Evolutionary conservation across 2,329 filamentous ascomycete genomes (phyloP).

Genomic region (Trichoderma koningiopsis): DNA sequence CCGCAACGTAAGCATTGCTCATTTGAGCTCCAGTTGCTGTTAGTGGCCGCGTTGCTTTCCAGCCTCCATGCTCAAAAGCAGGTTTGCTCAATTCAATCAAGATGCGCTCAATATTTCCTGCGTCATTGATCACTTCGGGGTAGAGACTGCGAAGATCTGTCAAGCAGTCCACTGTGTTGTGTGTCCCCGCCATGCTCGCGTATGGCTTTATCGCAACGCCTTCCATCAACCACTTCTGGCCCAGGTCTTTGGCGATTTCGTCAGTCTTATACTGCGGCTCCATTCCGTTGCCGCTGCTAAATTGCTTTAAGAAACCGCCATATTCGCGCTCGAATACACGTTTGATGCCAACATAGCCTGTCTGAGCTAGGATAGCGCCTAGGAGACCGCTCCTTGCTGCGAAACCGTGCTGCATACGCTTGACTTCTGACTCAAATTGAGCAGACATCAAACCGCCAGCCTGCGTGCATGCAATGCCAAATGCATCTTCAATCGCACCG

Average conservation of each 20-base stretch:
- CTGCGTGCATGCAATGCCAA: slow-evolving; percentile 46
- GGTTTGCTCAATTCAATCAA: slow-evolving; percentile 35
- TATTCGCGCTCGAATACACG: slow-evolving; percentile 45
- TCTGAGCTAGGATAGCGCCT: slow-evolving; percentile 41
- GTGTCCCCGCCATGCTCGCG: slow-evolving; percentile 41
- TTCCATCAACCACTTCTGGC: slow-evolving; percentile 40
- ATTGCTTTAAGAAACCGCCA: slow-evolving; percentile 46
- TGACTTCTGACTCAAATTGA: slow-evolving; percentile 47
- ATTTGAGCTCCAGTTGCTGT: slow-evolving; percentile 44
- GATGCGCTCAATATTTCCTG: slow-evolving; percentile 35
- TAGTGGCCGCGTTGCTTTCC: slow-evolving; percentile 38
- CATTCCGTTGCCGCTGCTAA: slow-evolving; percentile 33
- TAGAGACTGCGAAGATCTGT: slow-evolving; percentile 37
- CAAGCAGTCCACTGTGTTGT: slow-evolving; percentile 41
- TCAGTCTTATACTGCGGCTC: slow-evolving; percentile 5
- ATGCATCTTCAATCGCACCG: slow-evolving; percentile 37
- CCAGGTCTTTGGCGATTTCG: slow-evolving; percentile 39
- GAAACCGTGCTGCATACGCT: slow-evolving; percentile 51
- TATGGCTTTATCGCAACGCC: slow-evolving; percentile 43
- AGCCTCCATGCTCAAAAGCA: slow-evolving; percentile 43
- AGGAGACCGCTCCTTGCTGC: slow-evolving; percentile 47
- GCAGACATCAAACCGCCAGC: slow-evolving; percentile 45
- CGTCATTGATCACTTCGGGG: slow-evolving; percentile 29
- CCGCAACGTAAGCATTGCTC: slow-evolving; percentile 41
- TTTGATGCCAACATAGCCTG: slow-evolving; percentile 46